These are phyloP conservation scores for Pichia sp. DNA, from an alignment of 1,139 yeast genomes.

Conservation along the genomic window DNA sequence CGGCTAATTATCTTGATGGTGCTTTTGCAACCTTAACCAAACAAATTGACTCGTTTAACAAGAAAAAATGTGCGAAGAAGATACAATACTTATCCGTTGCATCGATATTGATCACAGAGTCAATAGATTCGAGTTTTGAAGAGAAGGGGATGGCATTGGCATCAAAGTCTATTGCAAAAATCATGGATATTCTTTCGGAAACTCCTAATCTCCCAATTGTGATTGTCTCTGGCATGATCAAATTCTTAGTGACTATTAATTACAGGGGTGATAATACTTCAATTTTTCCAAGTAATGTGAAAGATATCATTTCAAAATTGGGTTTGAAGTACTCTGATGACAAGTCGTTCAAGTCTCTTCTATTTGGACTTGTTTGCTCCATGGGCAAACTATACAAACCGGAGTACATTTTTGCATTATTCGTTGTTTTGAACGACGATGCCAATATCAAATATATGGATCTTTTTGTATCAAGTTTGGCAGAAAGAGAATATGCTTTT, in stretches of 20 bases:
- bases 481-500: neutral
- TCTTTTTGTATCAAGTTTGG: neutral
- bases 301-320: constrained; percentile 12
- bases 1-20: constrained; percentile 8
- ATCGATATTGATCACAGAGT: constrained; percentile 1
- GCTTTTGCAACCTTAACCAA: neutral
- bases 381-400: constrained; percentile 13
- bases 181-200: neutral
- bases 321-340: constrained; percentile 10
- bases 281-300: neutral
- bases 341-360: constrained; percentile 4
- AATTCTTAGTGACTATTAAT: constrained; percentile 3
- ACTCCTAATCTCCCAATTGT: constrained; percentile 6
- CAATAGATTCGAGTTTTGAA: neutral
- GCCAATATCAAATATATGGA: constrained; percentile 1
- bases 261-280: neutral
- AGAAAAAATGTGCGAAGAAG: neutral
- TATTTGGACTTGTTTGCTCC: constrained; percentile 21
- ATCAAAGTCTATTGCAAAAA: neutral
- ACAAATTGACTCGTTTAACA: neutral
- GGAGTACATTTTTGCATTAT: constrained; percentile 22
- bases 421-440: constrained; percentile 17
- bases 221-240: constrained; percentile 1
- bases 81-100: neutral
- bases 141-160: neutral